Conservation (phyloP, 352 stramenopile genomes). For the Phytopythium montanum region DNA sequence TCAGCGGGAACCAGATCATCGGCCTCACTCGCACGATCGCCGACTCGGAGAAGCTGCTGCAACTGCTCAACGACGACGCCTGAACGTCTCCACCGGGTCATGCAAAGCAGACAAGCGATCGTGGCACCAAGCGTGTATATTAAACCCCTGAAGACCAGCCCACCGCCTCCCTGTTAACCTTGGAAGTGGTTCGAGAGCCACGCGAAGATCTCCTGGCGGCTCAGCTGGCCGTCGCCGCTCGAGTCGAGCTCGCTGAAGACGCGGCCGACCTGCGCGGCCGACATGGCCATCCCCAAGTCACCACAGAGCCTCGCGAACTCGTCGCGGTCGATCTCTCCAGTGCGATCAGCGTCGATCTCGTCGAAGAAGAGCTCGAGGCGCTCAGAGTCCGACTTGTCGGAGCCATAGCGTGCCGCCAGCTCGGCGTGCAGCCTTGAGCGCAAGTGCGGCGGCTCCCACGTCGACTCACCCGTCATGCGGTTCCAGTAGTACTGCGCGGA, state of each 20-base stretch:
- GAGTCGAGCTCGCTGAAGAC: constrained; percentile 62
- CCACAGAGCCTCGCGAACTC: constrained; percentile 64
- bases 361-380: constrained; percentile 64
- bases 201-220: constrained; percentile 48
- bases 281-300: constrained; percentile 65
- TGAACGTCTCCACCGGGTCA: constrained; percentile 14
- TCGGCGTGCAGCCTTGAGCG: constrained; percentile 55
- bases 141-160: background rate
- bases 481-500: constrained; percentile 69
- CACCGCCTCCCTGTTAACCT: constrained; percentile 8
- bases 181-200: constrained; percentile 52
- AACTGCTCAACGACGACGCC: constrained; percentile 51
- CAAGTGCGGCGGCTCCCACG: constrained; percentile 54
- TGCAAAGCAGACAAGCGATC: background rate
- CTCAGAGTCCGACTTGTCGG: constrained; percentile 47
- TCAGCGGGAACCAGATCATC: constrained; percentile 71
- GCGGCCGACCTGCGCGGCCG: constrained; percentile 42
- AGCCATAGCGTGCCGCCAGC: constrained; percentile 42
- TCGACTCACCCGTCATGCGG: constrained; percentile 51
- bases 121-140: constrained; percentile 8
- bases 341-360: constrained; percentile 57
- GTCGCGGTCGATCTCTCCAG: constrained; percentile 55
- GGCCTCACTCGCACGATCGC: constrained; percentile 75
- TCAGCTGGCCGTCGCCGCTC: constrained; percentile 56
- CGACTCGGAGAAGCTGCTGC: constrained; percentile 73